A percentile compares a stretch with the other conserved stretches of the same genome.
Evolutionary conservation across 495 filamentous ascomycete species (phyloP).

Genomic region (Penicillium odoratum): DNA sequence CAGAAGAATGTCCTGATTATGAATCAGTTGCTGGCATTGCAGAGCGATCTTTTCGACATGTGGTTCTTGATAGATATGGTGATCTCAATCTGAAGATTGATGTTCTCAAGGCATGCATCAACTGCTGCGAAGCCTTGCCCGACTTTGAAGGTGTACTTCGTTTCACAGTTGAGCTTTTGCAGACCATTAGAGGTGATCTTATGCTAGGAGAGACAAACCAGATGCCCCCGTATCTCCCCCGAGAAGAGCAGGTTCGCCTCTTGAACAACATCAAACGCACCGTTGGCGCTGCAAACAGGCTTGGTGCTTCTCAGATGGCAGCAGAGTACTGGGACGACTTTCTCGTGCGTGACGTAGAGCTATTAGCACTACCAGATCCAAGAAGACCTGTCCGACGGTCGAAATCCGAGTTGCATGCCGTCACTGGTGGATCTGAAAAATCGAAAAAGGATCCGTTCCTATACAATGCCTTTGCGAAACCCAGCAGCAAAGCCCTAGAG

Average conservation of each 20-base stretch:
- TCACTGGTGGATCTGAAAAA: slow-evolving; percentile 49
- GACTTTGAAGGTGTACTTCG: slow-evolving; percentile 85
- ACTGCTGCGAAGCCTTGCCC: slow-evolving; percentile 89
- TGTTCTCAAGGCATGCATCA: slow-evolving; percentile 79
- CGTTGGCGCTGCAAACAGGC: slow-evolving; percentile 66
- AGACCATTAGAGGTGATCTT: slow-evolving; percentile 72
- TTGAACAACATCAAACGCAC: slow-evolving; percentile 83
- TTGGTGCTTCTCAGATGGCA: slow-evolving; percentile 66
- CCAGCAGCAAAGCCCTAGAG: slow-evolving; percentile 59
- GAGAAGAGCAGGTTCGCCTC: slow-evolving; percentile 82
- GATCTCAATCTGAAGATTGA: slow-evolving; percentile 72
- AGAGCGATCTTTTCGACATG: slow-evolving; percentile 44
- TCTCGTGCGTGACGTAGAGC: slow-evolving; percentile 75
- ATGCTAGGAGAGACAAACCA: slow-evolving; percentile 55
- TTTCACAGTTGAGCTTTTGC: slow-evolving; percentile 80
- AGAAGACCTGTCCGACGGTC: slow-evolving; percentile 69
- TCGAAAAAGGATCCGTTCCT: slow-evolving; percentile 80
- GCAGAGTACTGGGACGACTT: slow-evolving; percentile 98
- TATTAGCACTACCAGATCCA: slow-evolving; percentile 54
- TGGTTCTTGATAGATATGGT: slow-evolving; percentile 42
- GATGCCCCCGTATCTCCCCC: slow-evolving; percentile 62
- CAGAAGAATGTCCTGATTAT: slow-evolving; percentile 29
- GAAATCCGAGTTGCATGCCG: slow-evolving; percentile 67
- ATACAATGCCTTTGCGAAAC: slow-evolving; percentile 84
- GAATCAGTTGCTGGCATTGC: slow-evolving; percentile 45